phyloP scores from a whole-genome alignment of 805 yeast species.

The fission yeast (Schizosaccharomyces pombe) region ASM294v3 CU329670.1:1070501-1071000 shows the following conservation, averaged over 20 bases:
- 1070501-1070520: slow-evolving; percentile 47
- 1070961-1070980: not conserved
- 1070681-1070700: slow-evolving; percentile 23
- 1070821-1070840: slow-evolving; percentile 59
- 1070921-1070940: slow-evolving; percentile 60
- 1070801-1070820: slow-evolving; percentile 42
- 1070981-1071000: not conserved
- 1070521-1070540: slow-evolving; percentile 46
- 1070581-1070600: slow-evolving; percentile 64
- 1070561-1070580: slow-evolving; percentile 16
- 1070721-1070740: slow-evolving; percentile 50
- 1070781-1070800: slow-evolving; percentile 38
- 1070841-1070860: slow-evolving; percentile 42
- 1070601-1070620: slow-evolving; percentile 35
- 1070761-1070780: slow-evolving; percentile 42
- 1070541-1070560: not conserved
- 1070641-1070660: slow-evolving; percentile 48
- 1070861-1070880: too few relatives aligned
- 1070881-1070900: not conserved
- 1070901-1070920: slow-evolving; percentile 20
- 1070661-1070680: slow-evolving; percentile 9
- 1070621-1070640: slow-evolving; percentile 22
- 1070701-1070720: slow-evolving; percentile 25
- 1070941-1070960: slow-evolving; percentile 20
- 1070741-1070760: slow-evolving; percentile 34